Percentiles rank a stretch among this genome's conserved stretches.
phyloP scores from a whole-genome alignment of 768 basidiomycete genomes.

The Tricholoma matsutake region DNA sequence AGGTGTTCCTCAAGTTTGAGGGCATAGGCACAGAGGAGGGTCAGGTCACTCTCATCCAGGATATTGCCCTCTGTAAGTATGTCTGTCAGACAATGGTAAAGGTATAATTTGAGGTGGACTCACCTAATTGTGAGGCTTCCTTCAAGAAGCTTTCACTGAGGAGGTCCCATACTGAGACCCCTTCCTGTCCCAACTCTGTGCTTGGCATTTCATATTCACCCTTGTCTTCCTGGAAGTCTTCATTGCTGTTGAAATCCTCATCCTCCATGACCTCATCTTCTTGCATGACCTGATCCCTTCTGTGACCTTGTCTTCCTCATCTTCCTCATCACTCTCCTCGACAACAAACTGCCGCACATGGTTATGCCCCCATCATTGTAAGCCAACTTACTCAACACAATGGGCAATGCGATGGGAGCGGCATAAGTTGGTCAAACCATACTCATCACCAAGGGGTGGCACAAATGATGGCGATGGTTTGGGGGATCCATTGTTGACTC shows the following conservation, averaged over 20 bases:
- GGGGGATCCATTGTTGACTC: background rate
- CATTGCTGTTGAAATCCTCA: background rate
- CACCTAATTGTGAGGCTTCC: conserved; percentile 3
- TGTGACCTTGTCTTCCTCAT: background rate
- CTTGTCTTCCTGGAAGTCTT: background rate
- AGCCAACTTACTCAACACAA: background rate
- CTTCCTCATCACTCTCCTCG: background rate
- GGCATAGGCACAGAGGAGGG: no score
- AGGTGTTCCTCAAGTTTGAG: conserved; percentile 22
- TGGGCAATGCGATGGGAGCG: background rate
- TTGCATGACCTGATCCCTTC: background rate
- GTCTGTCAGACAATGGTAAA: no score
- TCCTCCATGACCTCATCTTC: background rate
- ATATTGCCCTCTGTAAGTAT: no score
- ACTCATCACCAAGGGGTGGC: background rate
- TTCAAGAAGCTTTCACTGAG: conserved; percentile 1
- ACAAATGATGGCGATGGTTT: background rate
- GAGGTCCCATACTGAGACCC: conserved; percentile 1
- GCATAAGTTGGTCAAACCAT: background rate
- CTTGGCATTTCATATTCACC: background rate
- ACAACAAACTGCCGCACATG: background rate
- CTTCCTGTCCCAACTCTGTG: background rate
- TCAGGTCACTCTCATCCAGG: no score
- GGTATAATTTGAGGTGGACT: conserved; percentile 1
- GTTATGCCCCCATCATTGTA: background rate